A percentile compares a stretch with the other conserved stretches of the same genome.
phyloP scores from a whole-genome alignment of 1,139 yeast genomes.

The Saccharomyces hybrid region DNA sequence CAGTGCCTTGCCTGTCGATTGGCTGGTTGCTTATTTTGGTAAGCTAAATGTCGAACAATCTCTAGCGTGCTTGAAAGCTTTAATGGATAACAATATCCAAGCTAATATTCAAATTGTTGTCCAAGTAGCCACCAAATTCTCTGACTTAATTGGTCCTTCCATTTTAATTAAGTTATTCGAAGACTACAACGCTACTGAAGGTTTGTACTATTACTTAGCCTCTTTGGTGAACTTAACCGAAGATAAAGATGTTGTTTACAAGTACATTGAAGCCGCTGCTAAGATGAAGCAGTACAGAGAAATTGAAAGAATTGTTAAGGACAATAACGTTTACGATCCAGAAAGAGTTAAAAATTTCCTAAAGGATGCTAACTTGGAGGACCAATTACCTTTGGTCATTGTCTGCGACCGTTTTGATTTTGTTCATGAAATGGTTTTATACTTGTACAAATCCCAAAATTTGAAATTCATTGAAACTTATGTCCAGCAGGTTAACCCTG shows the following conservation, averaged over 20 bases:
- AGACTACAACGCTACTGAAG: constrained; percentile 86
- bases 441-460: constrained; percentile 88
- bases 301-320: constrained; percentile 91
- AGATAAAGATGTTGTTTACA: constrained; percentile 91
- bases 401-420: constrained; percentile 90
- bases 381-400: constrained; percentile 91
- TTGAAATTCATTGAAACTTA: constrained; percentile 95
- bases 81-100: constrained; percentile 71
- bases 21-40: constrained; percentile 91
- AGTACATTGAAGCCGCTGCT: constrained; percentile 92
- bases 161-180: constrained; percentile 84
- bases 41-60: constrained; percentile 92
- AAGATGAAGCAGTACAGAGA: constrained; percentile 84
- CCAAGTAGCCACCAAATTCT: constrained; percentile 93
- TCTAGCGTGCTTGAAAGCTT: constrained; percentile 76
- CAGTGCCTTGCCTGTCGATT: constrained; percentile 76
- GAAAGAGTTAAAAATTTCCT: constrained; percentile 95
- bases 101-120: constrained; percentile 89
- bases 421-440: constrained; percentile 87
- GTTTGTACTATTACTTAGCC: constrained; percentile 86
- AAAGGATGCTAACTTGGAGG: constrained; percentile 88
- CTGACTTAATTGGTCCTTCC: constrained; percentile 84
- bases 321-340: constrained; percentile 88
- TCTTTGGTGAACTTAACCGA: constrained; percentile 89
- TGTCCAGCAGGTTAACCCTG: constrained; percentile 93